phyloP scores from a whole-genome alignment of 1,139 yeast genomes.

The Lodderomyces orthopsilosis region DNA sequence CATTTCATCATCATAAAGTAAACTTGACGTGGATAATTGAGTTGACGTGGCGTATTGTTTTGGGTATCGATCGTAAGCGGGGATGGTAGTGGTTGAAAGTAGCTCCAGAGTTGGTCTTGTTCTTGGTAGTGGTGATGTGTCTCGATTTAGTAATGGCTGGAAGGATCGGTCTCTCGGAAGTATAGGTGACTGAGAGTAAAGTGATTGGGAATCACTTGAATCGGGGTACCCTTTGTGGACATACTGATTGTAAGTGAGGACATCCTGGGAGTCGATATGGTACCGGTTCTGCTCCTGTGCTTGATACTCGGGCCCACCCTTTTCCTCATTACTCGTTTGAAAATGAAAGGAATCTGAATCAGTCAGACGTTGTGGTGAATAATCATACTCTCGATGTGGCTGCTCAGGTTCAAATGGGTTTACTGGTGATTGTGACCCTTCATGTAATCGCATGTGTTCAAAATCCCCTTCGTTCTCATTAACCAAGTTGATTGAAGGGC shows the following conservation, averaged over 20 bases:
- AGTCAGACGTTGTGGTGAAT: slow-evolving; percentile 2
- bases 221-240: neutral
- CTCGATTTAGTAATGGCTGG: neutral
- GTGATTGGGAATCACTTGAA: slow-evolving; percentile 1
- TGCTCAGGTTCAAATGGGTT: slow-evolving; percentile 1
- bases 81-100: neutral
- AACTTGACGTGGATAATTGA: slow-evolving; percentile 5
- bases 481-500: neutral
- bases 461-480: neutral
- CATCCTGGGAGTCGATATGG: neutral
- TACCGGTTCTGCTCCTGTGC: slow-evolving; percentile 1
- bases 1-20: slow-evolving; percentile 6
- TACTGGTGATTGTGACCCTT: neutral
- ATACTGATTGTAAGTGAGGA: neutral
- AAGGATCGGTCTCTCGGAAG: slow-evolving; percentile 1
- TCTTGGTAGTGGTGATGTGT: neutral
- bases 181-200: slow-evolving; percentile 1
- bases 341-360: slow-evolving; percentile 1
- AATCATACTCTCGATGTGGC: neutral
- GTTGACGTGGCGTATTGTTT: slow-evolving; percentile 3
- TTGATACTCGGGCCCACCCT: neutral
- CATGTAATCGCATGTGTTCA: neutral
- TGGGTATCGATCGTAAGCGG: slow-evolving; percentile 9
- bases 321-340: neutral
- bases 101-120: neutral